Base-by-base conservation (phyloP, 2,329 filamentous ascomycete genomes). In the Leptographium radiaticola region DNA sequence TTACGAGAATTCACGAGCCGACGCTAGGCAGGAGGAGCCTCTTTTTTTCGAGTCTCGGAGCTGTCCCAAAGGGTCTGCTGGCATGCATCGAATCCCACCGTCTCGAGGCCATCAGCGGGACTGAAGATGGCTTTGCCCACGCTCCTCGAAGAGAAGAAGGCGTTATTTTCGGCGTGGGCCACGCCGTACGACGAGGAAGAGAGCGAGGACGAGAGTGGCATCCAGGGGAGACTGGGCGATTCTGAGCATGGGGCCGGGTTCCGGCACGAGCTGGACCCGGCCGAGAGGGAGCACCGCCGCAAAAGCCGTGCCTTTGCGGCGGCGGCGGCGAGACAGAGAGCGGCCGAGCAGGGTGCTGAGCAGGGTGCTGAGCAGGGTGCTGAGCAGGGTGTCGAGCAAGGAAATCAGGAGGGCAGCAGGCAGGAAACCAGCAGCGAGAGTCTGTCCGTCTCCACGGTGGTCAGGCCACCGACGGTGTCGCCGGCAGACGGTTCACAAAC, bases 221-320 rank as follows among this genome's bases (percentile, higher is more conserved):
- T 25, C 25, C 25, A 42, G n/a, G 16, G n/a, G 16, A 42, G 39
- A 42, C 13, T 16, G 7, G 16, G 15, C 13, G 16, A 16, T 7
- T 16, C n/a, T 6, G 25, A 33, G 4, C 15, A 49, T 12, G 47
- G 16, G 33, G 18, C 18, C 10, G 33, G 20, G 12, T n/a, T 0
- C 30, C 11, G 20, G 6, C 16, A 20, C 30, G 51, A 36, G 11
- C 33, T 51, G n/a, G 13, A 38, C 7, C 30, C 42, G 44, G 38
- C 31, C 30, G 67, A 74, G 40, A 61, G 68, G 0, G 57, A 65
- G 9, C 62, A 66, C 43, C 66, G 73, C 18, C 63, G 64, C 53
- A 60, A 61, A 33, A 63, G 55, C 54, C 56, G 58, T 31, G 57
- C 60, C n/a, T 62, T 63, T 58, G 63, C 64, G 31, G 48, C 30